Percentiles rank a stretch among this genome's conserved stretches.
Evolutionary conservation across 2,329 filamentous ascomycete genomes (phyloP).

Genomic region (Monilinia fructigena): DNA sequence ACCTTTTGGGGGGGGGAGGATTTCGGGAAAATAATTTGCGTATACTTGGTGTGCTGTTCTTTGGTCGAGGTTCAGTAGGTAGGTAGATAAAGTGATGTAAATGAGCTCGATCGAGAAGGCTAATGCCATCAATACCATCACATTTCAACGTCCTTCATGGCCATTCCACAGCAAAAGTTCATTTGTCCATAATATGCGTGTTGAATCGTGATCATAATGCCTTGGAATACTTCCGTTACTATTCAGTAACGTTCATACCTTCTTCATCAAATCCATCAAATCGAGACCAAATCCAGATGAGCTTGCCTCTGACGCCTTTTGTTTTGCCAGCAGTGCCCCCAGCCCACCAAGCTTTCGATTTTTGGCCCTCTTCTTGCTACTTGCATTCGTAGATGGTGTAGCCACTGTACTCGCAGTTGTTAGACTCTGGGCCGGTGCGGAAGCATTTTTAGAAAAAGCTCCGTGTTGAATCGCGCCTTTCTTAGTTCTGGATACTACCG

Average conservation of each 20-base stretch:
- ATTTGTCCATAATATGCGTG: not conserved
- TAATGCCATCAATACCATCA: not conserved
- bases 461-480: slow-evolving; percentile 7
- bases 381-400: slow-evolving; percentile 49
- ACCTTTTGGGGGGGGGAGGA: not conserved
- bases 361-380: slow-evolving; percentile 65
- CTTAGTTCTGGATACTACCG: slow-evolving; percentile 14
- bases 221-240: not conserved
- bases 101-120: not conserved
- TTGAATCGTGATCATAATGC: not conserved
- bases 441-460: not conserved
- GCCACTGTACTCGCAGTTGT: slow-evolving; percentile 31
- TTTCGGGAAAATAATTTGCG: not conserved
- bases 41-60: not conserved
- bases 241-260: slow-evolving; percentile 26
- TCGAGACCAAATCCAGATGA: slow-evolving; percentile 39
- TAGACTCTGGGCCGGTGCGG: slow-evolving; percentile 1
- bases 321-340: slow-evolving; percentile 56
- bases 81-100: not conserved
- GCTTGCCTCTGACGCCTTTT: slow-evolving; percentile 30
- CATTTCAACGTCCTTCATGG: not conserved
- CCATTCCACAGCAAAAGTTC: not conserved
- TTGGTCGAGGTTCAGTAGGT: not conserved
- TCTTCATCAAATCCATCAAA: slow-evolving; percentile 45
- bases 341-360: slow-evolving; percentile 60